A percentile compares a stretch with the other conserved stretches of the same genome.
Conservation (phyloP, 306 rosid genomes). For the barrel medic (Medicago truncatula) region MtrunA17r5.0-ANR NC_053045.1:57419001-57419500, state of each 20-base stretch:
- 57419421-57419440: slow-evolving; percentile 85
- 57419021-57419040: slow-evolving; percentile 92
- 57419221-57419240: slow-evolving; percentile 93
- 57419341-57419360: slow-evolving; percentile 82
- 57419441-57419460: slow-evolving; percentile 86
- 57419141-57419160: slow-evolving; percentile 82
- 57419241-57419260: slow-evolving; percentile 92
- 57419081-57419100: slow-evolving; percentile 78
- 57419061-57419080: slow-evolving; percentile 80
- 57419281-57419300: slow-evolving; percentile 73
- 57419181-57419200: slow-evolving; percentile 80
- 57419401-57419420: slow-evolving; percentile 81
- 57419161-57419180: slow-evolving; percentile 78
- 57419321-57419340: slow-evolving; percentile 87
- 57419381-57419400: slow-evolving; percentile 82
- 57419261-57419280: slow-evolving; percentile 75
- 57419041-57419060: slow-evolving; percentile 90
- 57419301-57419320: slow-evolving; percentile 87
- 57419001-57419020: slow-evolving; percentile 59
- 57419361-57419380: slow-evolving; percentile 75
- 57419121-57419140: slow-evolving; percentile 92
- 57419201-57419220: slow-evolving; percentile 92
- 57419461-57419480: slow-evolving; percentile 94
- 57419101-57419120: slow-evolving; percentile 79
- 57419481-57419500: slow-evolving; percentile 93